Evolutionary conservation across 768 basidiomycete genomes (phyloP), one percentile per base, ranked within the genome.

Genomic region (Xanthoconium purpureum): DNA sequence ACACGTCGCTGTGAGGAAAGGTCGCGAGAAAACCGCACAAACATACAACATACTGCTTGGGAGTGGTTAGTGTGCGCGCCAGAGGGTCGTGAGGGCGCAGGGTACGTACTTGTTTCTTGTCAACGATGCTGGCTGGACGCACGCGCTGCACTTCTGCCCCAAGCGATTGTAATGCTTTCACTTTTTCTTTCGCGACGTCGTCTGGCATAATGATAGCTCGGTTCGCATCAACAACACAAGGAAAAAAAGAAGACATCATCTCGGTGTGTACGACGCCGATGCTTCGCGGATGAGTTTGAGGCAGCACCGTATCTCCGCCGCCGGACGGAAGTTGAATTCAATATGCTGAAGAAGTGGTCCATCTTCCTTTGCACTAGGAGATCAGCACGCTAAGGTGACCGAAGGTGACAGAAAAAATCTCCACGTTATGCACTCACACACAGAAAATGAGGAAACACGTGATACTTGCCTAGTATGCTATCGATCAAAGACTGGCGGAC

Each of bases 121-220:
- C 96, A 13, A 99, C 89, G 58, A 98, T 98, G 63, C 94, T 96
- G 5, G 92, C 90, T 5, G 94, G 93, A n/a, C 93, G 80, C 30
- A 95, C 93, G 50, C 89, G 81, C 66, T 92, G 89, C 1, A 98
- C 90, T n/a, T 83, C 77, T 0, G 95, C 95, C 7, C 96, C 96
- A 1, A 98, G 83, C 2, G 88, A 84, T 54, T 81, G 77, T 18
- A 98, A 74, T 0, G 91, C 87, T 61, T 88, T 85, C 3, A 94
- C 87, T 67, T 99, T 99, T 72, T 99, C 96, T 54, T 87, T 81
- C 0, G 92, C 89, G 35, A 96, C 85, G 66, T 94, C 91, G 62
- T 93, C 89, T 0, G 91, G 91, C 84, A 92, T 89, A 53, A 94
- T 87, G 58, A 94, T 94, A 9, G 91, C 91, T 93, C 13, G 32